phyloP scores from a whole-genome alignment of 306 rosid genomes.

The Biancaea sappan region DNA sequence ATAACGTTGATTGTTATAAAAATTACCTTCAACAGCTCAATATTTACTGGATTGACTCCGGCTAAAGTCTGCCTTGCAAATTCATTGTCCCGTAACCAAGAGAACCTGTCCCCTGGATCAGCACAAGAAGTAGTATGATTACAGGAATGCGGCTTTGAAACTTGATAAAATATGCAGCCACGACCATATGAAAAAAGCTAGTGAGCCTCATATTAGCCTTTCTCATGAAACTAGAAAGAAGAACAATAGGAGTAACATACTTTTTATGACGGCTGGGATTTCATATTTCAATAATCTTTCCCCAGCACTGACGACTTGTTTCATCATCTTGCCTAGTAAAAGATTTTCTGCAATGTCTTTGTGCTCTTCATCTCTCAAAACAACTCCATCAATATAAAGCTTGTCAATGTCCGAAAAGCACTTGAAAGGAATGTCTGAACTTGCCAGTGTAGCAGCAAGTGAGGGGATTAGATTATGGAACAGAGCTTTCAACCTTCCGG shows the following conservation, averaged over 20 bases:
- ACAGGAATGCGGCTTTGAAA: constrained; percentile 9
- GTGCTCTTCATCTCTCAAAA: constrained; percentile 62
- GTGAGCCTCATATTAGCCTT: not conserved
- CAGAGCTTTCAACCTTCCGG: constrained; percentile 89
- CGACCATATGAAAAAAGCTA: not conserved
- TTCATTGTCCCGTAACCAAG: constrained; percentile 91
- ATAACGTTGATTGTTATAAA: constrained; percentile 17
- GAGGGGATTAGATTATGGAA: constrained; percentile 90
- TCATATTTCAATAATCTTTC: constrained; percentile 73
- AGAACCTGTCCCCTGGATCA: constrained; percentile 73
- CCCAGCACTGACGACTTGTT: constrained; percentile 58
- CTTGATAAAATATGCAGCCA: not conserved
- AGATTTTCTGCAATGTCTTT: constrained; percentile 36
- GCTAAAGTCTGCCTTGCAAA: constrained; percentile 91
- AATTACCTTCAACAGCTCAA: constrained; percentile 81
- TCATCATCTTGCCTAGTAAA: constrained; percentile 55
- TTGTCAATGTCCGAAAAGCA: constrained; percentile 88
- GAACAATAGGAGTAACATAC: constrained; percentile 41
- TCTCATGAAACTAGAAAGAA: constrained; percentile 4
- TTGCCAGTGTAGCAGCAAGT: constrained; percentile 73
- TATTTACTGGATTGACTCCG: constrained; percentile 90
- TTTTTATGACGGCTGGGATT: constrained; percentile 70
- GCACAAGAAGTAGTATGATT: not conserved
- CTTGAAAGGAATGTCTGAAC: constrained; percentile 78
- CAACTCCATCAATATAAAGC: constrained; percentile 77